A percentile compares a stretch with the other conserved stretches of the same genome.
Conservation (phyloP, 768 basidiomycete species). For the Termitomyces sp. region DNA sequence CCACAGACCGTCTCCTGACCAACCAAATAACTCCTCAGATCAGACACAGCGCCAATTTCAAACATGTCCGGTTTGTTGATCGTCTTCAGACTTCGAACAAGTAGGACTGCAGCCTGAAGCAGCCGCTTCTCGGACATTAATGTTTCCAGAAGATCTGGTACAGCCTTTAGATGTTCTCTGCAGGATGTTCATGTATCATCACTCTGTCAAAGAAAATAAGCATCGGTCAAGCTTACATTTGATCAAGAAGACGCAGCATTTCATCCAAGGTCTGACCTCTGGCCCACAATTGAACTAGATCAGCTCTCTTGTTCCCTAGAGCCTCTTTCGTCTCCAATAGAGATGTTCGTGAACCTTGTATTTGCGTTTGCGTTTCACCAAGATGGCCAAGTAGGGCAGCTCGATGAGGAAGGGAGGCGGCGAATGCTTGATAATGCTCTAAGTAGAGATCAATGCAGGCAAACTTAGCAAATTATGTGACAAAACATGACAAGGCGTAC, state of each 20-base stretch:
- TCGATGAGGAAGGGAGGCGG: conserved; percentile 91
- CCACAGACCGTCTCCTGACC: conserved; percentile 78
- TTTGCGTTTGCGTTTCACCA: conserved; percentile 68
- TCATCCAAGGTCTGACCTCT: conserved; percentile 91
- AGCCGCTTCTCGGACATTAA: conserved; percentile 96
- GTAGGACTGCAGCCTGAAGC: conserved; percentile 81
- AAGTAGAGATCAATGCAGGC: conserved; percentile 8
- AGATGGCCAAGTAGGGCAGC: conserved; percentile 73
- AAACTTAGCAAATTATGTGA: neutral
- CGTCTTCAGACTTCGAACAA: conserved; percentile 84
- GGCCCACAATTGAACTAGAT: conserved; percentile 87
- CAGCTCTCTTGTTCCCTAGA: conserved; percentile 78
- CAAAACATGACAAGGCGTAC: conserved; percentile 41
- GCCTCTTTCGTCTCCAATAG: conserved; percentile 80
- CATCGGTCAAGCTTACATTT: conserved; percentile 63
- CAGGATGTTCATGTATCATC: conserved; percentile 1
- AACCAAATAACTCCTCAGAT: conserved; percentile 79
- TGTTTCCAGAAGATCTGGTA: conserved; percentile 90
- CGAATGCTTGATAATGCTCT: conserved; percentile 94
- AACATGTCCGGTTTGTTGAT: conserved; percentile 91
- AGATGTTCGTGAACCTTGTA: conserved; percentile 63
- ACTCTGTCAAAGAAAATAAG: neutral
- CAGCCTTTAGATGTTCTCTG: conserved; percentile 86
- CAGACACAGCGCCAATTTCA: conserved; percentile 92
- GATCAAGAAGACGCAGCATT: conserved; percentile 92